Evolutionary conservation across 2,329 filamentous ascomycete genomes (phyloP), one percentile per base, ranked within the genome.

Genomic region (Cytospora schulzeri): DNA sequence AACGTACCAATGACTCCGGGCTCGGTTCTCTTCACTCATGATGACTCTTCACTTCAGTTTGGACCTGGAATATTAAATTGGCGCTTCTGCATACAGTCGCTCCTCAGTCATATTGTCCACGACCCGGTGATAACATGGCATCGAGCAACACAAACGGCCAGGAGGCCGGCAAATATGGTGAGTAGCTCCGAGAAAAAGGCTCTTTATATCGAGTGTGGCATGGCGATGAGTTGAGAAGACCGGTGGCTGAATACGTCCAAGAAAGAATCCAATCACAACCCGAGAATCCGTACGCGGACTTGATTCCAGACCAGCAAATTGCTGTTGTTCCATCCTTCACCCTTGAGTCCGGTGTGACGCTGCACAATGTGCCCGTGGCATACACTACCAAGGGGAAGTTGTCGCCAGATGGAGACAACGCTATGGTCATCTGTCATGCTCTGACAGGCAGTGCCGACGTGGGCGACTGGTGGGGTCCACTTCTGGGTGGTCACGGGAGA

Each of bases 241-340:
- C 69, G 69, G 79, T 83, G 75, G 76, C 86, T 89, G 84, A 89
- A 87, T 84, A 84, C 83, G 79, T 82, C 80, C 74, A 86, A 88
- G 85, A 84, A 86, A 87, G 85, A 83, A 83, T 76, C 69, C 80
- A 76, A 69, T 80, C 85, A 62, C 92, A 97, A 77, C 88, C 91
- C 72, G 94, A 97, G 80, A 99, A 98, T 79, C 94, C 93, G 33
- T 98, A 93, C 76, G 87, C 91, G 66, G 79, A 84, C 68, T 83
- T 98, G 73, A 96, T 99, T 60, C 89, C 92, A 60, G 90, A 97
- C 72, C 95, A 98, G 79, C 84, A 90, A 61, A 90, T 96, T 73
- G 92, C 91, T 64, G 86, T 95, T 66, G 86, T 99, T 62, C 94
- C 95, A 2, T 88, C 89, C 29, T 97, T 97, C 76, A 93, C 90